Conservation (phyloP, 2,329 filamentous ascomycete genomes). For the Zalaria obscura region DNA sequence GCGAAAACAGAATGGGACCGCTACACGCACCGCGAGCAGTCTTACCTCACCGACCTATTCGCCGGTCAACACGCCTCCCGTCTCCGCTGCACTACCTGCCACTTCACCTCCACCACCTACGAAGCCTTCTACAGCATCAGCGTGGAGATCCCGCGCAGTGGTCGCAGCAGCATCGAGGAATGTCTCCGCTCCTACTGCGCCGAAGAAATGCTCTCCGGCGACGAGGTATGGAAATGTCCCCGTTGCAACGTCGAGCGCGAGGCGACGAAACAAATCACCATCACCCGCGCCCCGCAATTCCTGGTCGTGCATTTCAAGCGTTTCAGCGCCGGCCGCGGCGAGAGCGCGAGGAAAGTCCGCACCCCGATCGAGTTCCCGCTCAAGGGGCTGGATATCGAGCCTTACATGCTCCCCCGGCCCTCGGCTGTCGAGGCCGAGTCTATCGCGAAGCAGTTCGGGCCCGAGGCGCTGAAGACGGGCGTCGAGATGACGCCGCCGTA, state of each 20-base stretch:
- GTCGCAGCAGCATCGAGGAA: slow-evolving; percentile 47
- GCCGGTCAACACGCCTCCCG: slow-evolving; percentile 54
- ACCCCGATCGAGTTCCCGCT: slow-evolving; percentile 66
- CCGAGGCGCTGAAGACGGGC: slow-evolving; percentile 22
- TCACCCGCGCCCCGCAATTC: slow-evolving; percentile 66
- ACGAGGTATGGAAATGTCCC: slow-evolving; percentile 59
- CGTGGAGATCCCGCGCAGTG: slow-evolving; percentile 52
- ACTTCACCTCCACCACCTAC: slow-evolving; percentile 50
- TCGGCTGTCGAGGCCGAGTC: slow-evolving; percentile 16
- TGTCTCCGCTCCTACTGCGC: slow-evolving; percentile 57
- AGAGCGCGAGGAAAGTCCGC: slow-evolving; percentile 51
- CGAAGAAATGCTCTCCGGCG: slow-evolving; percentile 52
- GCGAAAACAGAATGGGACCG: slow-evolving; percentile 61
- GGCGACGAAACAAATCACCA: slow-evolving; percentile 55
- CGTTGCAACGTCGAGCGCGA: slow-evolving; percentile 54
- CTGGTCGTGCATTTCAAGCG: slow-evolving; percentile 67
- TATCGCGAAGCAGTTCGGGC: slow-evolving; percentile 17
- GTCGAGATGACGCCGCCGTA: slow-evolving; percentile 42
- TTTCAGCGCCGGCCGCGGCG: slow-evolving; percentile 41
- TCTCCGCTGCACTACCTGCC: slow-evolving; percentile 46
- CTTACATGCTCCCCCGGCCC: slow-evolving; percentile 41
- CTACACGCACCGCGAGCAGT: slow-evolving; percentile 55
- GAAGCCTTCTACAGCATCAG: slow-evolving; percentile 59
- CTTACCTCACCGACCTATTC: slow-evolving; percentile 69
- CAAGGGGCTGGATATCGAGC: slow-evolving; percentile 48